phyloP scores from a whole-genome alignment of 805 yeast genomes.

The Soucietia sequanensis region DNA sequence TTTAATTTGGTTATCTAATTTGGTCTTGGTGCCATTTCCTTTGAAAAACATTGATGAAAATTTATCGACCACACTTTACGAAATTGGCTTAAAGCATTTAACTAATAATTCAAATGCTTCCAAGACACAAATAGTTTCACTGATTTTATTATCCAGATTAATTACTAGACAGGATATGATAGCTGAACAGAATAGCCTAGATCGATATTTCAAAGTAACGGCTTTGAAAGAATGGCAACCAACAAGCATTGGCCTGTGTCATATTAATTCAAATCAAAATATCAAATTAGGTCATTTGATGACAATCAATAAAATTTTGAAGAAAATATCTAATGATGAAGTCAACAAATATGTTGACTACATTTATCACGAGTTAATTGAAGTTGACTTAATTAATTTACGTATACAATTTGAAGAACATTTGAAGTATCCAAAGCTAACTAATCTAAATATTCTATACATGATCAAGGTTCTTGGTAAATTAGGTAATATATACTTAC shows the following conservation, averaged over 20 bases:
- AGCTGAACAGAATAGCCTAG: slow-evolving; percentile 7
- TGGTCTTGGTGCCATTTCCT: slow-evolving; percentile 74
- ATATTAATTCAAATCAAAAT: slow-evolving; percentile 5
- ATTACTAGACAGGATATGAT: slow-evolving; percentile 50
- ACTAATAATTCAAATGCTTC: slow-evolving; percentile 43
- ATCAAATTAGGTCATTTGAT: slow-evolving; percentile 39
- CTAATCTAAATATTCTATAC: slow-evolving; percentile 21
- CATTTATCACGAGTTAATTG: slow-evolving; percentile 14
- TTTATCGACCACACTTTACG: slow-evolving; percentile 34
- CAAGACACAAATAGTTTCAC: slow-evolving; percentile 55
- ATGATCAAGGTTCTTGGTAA: slow-evolving; percentile 37
- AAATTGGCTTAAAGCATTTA: slow-evolving; percentile 30
- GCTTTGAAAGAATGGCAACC: slow-evolving; percentile 18
- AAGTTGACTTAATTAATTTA: slow-evolving; percentile 14
- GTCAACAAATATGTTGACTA: slow-evolving; percentile 7
- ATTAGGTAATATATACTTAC: slow-evolving; percentile 25
- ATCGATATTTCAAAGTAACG: slow-evolving; percentile 13
- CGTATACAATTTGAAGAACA: slow-evolving; percentile 5
- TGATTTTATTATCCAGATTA: slow-evolving; percentile 51
- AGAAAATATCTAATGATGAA: slow-evolving; percentile 14
- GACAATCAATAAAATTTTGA: slow-evolving; percentile 38
- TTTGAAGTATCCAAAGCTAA: background rate
- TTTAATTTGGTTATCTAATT: slow-evolving; percentile 69
- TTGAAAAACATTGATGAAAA: slow-evolving; percentile 37
- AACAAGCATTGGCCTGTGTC: slow-evolving; percentile 2